Evolutionary conservation across 192 early-diverging fungal species (phyloP), one percentile per base, ranked within the genome.

Genomic region (Entomortierella parvispora): DNA sequence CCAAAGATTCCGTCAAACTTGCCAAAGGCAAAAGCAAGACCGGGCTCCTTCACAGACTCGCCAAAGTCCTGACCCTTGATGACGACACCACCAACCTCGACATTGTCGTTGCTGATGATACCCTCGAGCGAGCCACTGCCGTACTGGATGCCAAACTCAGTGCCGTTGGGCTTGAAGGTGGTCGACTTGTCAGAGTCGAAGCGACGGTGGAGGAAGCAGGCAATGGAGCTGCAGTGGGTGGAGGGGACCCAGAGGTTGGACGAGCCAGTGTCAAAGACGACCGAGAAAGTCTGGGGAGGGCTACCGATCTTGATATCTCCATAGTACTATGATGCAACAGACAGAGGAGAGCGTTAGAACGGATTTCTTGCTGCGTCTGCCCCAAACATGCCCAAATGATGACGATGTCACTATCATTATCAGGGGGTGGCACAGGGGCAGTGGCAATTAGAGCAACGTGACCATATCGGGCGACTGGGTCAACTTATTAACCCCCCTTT

Each of bases 1-100:
- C 96, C 97, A 50, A 98, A 87, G 75, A 99, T 99, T 20, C 97
- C 97, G 78, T 99, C 97, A 68, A 98, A 99, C n/a, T 89, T 82
- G 26, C 94, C 96, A 69, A 96, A 91, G 2, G 92, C 93, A 87
- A 98, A 99, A 1, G 96, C 90, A 42, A 98, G 86, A 0, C 97
- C 97, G 6, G 98, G 98, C 72, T 98, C 96, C 86, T 97, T 97
- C 40, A 90, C 90, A 2, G 93, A 92, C 86, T 99, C 98, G n/a
- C 90, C 97, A 87, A 99, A 99, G 62, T 91, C 91, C 84, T 95
- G 90, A 31, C 79, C 60, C 49, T 85, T 71, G 60, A 99, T 77
- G 3, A 67, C 29, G 31, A 93, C 79, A 69, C 91, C 95, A 43
- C 92, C 96, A 33, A 99, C 75, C 22, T 58, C 34, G 42, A 68